Percentiles rank a stretch among this genome's conserved stretches.
Conservation (phyloP, 768 basidiomycete genomes). For the Panus rudis region DNA sequence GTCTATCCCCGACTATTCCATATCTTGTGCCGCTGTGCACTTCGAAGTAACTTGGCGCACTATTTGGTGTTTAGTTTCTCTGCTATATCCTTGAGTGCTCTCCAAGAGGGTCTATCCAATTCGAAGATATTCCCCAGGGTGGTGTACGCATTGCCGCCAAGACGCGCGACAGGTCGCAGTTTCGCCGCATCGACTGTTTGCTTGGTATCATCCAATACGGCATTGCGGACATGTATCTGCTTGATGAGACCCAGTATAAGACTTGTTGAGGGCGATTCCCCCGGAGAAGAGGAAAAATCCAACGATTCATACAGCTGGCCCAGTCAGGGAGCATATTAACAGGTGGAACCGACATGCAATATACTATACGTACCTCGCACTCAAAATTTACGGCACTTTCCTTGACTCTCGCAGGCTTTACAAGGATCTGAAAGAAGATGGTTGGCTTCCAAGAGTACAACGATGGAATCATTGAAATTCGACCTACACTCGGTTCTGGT, state of each 20-base stretch:
- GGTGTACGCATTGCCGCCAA: slow-evolving; percentile 51
- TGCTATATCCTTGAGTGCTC: slow-evolving; percentile 26
- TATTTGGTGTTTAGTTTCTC: neutral
- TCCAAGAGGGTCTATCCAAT: slow-evolving; percentile 36
- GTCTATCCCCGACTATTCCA: too few relatives aligned
- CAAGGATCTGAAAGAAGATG: slow-evolving; percentile 30
- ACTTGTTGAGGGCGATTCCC: slow-evolving; percentile 32
- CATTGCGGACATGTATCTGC: slow-evolving; percentile 42
- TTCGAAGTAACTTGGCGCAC: too few relatives aligned
- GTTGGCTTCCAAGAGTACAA: too few relatives aligned
- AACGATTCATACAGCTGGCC: slow-evolving; percentile 42
- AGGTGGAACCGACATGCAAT: neutral
- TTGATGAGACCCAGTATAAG: slow-evolving; percentile 50
- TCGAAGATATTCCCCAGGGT: slow-evolving; percentile 41
- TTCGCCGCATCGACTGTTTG: slow-evolving; percentile 39
- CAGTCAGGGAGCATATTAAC: slow-evolving; percentile 19
- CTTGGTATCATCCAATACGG: slow-evolving; percentile 37
- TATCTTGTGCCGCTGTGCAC: too few relatives aligned
- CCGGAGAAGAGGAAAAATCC: slow-evolving; percentile 37
- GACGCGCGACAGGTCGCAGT: slow-evolving; percentile 42
- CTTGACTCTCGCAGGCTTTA: slow-evolving; percentile 45
- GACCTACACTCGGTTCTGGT: slow-evolving; percentile 43
- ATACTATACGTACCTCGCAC: slow-evolving; percentile 41
- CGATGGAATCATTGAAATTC: too few relatives aligned
- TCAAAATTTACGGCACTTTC: slow-evolving; percentile 57